Percentiles rank a stretch among this genome's conserved stretches.
Conservation (phyloP, 805 yeast genomes). For the Candida wancherniae region DNA sequence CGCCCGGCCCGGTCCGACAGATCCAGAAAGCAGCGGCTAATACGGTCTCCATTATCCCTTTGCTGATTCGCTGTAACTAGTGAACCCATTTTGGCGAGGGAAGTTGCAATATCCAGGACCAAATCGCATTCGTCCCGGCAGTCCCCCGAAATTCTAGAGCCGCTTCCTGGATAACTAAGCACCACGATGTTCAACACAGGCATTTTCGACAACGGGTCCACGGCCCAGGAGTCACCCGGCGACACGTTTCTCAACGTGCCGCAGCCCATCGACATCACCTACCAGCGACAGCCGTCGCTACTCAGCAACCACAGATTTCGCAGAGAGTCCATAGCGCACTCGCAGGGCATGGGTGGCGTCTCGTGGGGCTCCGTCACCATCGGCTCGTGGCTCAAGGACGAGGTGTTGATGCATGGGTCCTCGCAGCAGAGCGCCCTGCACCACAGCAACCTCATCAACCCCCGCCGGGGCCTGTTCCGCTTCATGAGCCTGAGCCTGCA, state of each 20-base stretch:
- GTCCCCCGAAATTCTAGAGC: constrained; percentile 1
- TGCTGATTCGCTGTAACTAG: too few relatives aligned
- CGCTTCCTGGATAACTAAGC: background rate
- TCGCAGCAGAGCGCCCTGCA: constrained; percentile 14
- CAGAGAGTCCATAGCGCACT: constrained; percentile 89
- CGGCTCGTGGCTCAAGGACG: constrained; percentile 95
- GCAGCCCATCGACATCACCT: constrained; percentile 43
- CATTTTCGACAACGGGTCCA: constrained; percentile 32
- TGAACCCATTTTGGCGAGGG: too few relatives aligned
- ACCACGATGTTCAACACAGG: constrained; percentile 38
- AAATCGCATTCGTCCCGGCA: too few relatives aligned
- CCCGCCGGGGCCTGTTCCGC: constrained; percentile 37
- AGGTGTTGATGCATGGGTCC: constrained; percentile 56
- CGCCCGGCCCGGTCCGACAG: too few relatives aligned
- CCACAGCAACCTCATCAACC: constrained; percentile 27
- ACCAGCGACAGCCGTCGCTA: constrained; percentile 38
- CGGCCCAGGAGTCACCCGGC: constrained; percentile 22
- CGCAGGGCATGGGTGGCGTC: constrained; percentile 97
- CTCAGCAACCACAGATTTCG: constrained; percentile 49
- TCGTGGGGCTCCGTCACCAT: constrained; percentile 96
- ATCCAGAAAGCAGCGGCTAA: too few relatives aligned
- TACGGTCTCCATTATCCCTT: too few relatives aligned
- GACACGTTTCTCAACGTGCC: constrained; percentile 22
- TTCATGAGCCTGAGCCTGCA: constrained; percentile 16
- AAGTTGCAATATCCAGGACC: too few relatives aligned